Conservation (phyloP, 495 filamentous ascomycete genomes). For the Pyrenula massariospora region DNA sequence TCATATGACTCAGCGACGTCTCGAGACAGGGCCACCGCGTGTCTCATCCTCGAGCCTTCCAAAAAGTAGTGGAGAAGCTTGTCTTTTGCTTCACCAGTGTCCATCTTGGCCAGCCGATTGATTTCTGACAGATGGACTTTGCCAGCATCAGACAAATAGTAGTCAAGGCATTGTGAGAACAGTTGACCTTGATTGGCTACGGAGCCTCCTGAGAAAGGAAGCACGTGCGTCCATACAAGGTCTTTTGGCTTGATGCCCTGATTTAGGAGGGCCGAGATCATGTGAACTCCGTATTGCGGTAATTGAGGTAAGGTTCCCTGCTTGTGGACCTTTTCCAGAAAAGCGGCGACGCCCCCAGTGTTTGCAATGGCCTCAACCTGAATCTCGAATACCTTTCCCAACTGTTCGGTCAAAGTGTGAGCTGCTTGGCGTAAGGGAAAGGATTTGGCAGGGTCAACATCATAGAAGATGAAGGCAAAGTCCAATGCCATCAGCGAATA, state of each 20-base stretch:
- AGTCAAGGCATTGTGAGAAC: constrained; percentile 66
- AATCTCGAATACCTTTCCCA: constrained; percentile 46
- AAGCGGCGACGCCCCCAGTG: constrained; percentile 32
- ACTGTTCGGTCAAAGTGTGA: constrained; percentile 39
- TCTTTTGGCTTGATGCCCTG: constrained; percentile 46
- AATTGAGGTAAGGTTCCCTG: constrained; percentile 41
- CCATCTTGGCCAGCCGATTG: constrained; percentile 35
- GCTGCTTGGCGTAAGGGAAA: constrained; percentile 48
- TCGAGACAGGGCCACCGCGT: constrained; percentile 41
- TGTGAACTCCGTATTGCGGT: constrained; percentile 52
- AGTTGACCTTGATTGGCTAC: constrained; percentile 60
- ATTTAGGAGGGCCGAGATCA: constrained; percentile 56
- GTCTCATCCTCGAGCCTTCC: constrained; percentile 48
- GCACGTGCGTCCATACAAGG: constrained; percentile 59
- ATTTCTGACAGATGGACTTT: constrained; percentile 42
- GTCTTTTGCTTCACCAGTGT: constrained; percentile 33
- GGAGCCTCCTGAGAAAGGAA: constrained; percentile 46
- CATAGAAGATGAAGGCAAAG: constrained; percentile 53
- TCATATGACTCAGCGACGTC: constrained; percentile 25
- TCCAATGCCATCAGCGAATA: constrained; percentile 47
- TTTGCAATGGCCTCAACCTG: constrained; percentile 50
- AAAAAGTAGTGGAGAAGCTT: constrained; percentile 38
- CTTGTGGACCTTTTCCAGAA: constrained; percentile 29
- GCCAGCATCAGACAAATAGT: constrained; percentile 51
- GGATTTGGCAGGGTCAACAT: constrained; percentile 50